phyloP scores from a whole-genome alignment of 768 basidiomycete species.

The Gymnopilus dilepis region DNA sequence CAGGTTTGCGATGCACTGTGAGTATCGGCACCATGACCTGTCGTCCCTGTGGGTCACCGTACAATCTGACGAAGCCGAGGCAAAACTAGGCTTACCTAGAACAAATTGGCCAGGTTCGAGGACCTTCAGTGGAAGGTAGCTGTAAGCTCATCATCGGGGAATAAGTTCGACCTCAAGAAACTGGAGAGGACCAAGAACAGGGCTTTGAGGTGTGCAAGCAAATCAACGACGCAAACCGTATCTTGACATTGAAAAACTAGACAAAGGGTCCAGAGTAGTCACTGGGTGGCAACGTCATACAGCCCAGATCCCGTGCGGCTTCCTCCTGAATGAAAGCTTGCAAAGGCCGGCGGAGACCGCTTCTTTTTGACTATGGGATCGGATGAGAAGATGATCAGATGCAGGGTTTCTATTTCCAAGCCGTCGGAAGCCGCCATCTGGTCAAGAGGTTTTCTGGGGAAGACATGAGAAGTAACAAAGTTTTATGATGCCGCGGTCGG shows the following conservation, averaged over 20 bases:
- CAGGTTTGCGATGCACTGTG: neutral
- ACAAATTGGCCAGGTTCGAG: neutral
- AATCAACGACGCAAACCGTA: neutral
- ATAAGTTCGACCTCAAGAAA: too few species aligned
- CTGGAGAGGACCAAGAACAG: too few species aligned
- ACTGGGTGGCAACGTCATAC: neutral
- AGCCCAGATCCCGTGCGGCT: neutral
- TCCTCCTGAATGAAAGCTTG: neutral
- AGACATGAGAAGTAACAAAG: neutral
- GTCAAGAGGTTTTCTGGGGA: neutral
- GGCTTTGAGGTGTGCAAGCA: too few species aligned
- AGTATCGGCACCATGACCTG: too few species aligned
- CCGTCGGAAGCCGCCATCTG: neutral
- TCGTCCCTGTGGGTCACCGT: neutral
- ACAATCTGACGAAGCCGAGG: conserved; percentile 1
- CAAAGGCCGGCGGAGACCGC: neutral
- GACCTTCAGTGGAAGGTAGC: too few species aligned
- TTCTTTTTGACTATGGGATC: neutral
- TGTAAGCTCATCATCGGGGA: too few species aligned
- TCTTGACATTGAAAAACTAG: neutral
- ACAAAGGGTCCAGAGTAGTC: neutral
- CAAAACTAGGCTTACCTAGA: neutral
- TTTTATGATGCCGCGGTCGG: neutral
- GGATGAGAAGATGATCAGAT: neutral
- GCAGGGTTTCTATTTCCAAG: neutral